These are phyloP conservation scores for Diaporthe helianthi DNA, from an alignment of 2,329 filamentous ascomycete species.

Conservation along the genomic window DNA sequence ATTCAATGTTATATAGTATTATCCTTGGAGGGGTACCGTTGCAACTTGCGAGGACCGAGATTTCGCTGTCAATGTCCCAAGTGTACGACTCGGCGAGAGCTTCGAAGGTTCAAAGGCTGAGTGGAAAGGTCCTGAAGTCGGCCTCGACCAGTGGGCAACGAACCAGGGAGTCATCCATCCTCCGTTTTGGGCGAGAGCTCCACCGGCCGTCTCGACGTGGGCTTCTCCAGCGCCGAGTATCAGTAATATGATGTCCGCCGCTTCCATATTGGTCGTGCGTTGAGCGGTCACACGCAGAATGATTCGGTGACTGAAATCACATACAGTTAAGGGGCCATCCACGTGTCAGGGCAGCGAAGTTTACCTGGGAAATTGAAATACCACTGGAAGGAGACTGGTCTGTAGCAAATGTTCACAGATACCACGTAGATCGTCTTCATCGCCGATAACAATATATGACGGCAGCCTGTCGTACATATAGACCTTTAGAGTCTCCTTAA, in stretches of 20 bases:
- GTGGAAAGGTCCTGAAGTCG: neutral
- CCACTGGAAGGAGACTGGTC: neutral
- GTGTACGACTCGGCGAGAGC: constrained; percentile 11
- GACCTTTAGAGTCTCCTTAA: neutral
- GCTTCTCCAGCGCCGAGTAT: neutral
- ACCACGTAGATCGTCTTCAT: neutral
- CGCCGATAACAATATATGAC: neutral
- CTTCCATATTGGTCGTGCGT: neutral
- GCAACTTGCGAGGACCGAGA: neutral
- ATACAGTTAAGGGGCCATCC: neutral
- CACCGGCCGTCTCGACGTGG: neutral
- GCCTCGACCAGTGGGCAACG: neutral
- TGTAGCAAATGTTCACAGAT: neutral
- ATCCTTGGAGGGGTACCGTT: neutral
- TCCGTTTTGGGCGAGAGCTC: neutral
- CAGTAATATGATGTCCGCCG: neutral
- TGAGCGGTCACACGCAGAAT: neutral
- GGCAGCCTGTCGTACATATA: neutral
- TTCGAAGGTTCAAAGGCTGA: neutral
- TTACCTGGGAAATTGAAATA: neutral
- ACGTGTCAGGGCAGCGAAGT: neutral
- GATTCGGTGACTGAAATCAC: neutral
- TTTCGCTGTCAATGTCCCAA: constrained; percentile 1
- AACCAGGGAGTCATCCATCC: neutral
- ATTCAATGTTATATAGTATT: neutral